A percentile compares a stretch with the other conserved stretches of the same genome.
phyloP scores from a whole-genome alignment of 352 stramenopile species.

The Pythium apleroticum region DNA sequence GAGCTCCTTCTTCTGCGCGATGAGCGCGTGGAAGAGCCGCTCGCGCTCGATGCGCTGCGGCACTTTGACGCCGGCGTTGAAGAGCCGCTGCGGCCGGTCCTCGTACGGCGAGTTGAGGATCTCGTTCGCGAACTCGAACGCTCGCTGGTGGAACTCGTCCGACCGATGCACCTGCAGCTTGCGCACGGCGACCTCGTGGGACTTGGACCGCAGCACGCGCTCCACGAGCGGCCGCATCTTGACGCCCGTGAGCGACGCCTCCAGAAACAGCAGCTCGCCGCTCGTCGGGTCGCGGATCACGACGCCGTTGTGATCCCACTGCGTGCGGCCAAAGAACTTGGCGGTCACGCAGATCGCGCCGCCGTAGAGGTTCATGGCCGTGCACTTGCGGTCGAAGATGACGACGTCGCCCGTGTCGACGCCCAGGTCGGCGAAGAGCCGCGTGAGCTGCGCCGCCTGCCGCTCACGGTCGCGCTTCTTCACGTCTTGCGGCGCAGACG shows the following conservation, averaged over 20 bases:
- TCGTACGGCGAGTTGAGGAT: conserved; percentile 80
- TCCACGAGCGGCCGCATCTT: conserved; percentile 83
- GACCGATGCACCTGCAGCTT: conserved; percentile 72
- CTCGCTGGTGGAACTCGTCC: conserved; percentile 54
- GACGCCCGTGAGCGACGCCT: conserved; percentile 75
- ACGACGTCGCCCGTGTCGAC: conserved; percentile 81
- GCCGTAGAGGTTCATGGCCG: conserved; percentile 75
- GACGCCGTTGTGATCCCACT: conserved; percentile 87
- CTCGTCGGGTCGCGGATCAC: conserved; percentile 49
- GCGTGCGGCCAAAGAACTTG: conserved; percentile 81
- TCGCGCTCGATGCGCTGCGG: conserved; percentile 69
- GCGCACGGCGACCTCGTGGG: conserved; percentile 66
- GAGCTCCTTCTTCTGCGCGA: conserved; percentile 67
- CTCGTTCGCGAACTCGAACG: conserved; percentile 54
- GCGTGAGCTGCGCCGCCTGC: conserved; percentile 22
- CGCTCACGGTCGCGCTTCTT: conserved; percentile 12
- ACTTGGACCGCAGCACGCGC: conserved; percentile 67
- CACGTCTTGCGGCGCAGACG: neutral
- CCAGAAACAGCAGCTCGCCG: conserved; percentile 65
- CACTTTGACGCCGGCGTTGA: conserved; percentile 77
- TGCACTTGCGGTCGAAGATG: conserved; percentile 80
- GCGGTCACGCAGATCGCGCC: conserved; percentile 72
- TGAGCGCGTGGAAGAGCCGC: conserved; percentile 68
- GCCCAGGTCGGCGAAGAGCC: conserved; percentile 46
- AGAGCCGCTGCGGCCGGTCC: conserved; percentile 63